phyloP scores from a whole-genome alignment of 2,329 filamentous ascomycete species.

The Cladorrhinum sp. region DNA sequence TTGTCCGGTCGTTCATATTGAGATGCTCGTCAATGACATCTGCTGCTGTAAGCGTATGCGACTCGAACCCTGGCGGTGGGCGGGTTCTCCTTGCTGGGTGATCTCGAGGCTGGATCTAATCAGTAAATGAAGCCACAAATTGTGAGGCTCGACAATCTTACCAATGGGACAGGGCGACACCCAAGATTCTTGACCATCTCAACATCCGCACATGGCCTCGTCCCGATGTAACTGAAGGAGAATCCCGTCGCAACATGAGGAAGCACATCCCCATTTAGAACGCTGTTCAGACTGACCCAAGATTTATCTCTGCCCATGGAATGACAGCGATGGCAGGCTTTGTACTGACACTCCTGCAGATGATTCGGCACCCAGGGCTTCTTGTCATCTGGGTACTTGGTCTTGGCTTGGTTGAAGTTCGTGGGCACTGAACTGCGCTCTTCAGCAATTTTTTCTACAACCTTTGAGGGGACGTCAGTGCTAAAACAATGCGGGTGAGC shows the following conservation, averaged over 20 bases:
- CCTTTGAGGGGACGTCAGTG: slow-evolving; percentile 27
- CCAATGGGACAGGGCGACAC: slow-evolving; percentile 36
- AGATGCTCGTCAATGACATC: background rate
- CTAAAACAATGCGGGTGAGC: background rate
- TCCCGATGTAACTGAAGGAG: slow-evolving; percentile 46
- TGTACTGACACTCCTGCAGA: slow-evolving; percentile 48
- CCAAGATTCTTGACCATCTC: slow-evolving; percentile 41
- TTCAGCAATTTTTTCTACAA: slow-evolving; percentile 33
- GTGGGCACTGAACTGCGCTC: slow-evolving; percentile 9
- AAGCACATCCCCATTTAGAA: slow-evolving; percentile 49
- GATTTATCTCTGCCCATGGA: slow-evolving; percentile 42
- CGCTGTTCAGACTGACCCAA: slow-evolving; percentile 48
- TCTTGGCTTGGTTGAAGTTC: background rate
- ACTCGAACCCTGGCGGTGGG: background rate
- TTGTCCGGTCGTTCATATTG: background rate
- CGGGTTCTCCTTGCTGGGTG: slow-evolving; percentile 4
- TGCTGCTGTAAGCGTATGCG: background rate
- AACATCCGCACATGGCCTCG: slow-evolving; percentile 44
- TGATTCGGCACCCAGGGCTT: slow-evolving; percentile 27
- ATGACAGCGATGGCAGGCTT: slow-evolving; percentile 49
- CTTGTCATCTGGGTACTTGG: slow-evolving; percentile 18
- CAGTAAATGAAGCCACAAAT: background rate
- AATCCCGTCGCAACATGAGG: slow-evolving; percentile 50
- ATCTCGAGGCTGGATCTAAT: slow-evolving; percentile 20
- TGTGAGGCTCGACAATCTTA: slow-evolving; percentile 26